Conservation (phyloP, 148 eudicot species). For the Suaeda aralocaspica region DNA sequence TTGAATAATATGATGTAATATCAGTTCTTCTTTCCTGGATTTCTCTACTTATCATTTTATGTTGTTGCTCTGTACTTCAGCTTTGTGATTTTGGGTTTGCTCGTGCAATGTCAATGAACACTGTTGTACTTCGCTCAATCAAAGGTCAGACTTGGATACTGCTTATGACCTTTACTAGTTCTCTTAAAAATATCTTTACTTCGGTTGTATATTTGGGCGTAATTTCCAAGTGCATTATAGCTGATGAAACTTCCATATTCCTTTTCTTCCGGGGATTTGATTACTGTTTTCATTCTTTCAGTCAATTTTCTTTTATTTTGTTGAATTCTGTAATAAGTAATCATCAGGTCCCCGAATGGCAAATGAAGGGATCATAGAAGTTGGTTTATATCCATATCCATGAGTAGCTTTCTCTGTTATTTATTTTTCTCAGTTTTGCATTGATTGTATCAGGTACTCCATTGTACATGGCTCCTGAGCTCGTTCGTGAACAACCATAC, state of each 20-base stretch:
- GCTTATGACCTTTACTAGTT: not conserved
- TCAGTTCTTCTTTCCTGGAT: not conserved
- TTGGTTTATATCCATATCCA: not conserved
- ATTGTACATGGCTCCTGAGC: conserved; percentile 98
- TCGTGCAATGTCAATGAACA: conserved; percentile 97
- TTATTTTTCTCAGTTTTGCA: not conserved
- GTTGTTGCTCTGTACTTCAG: conserved; percentile 33
- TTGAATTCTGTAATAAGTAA: not conserved
- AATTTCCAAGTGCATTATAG: not conserved
- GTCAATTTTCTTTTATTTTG: not conserved
- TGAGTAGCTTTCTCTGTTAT: not conserved
- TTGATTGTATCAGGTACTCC: conserved; percentile 67
- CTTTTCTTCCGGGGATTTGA: not conserved
- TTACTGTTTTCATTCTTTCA: not conserved
- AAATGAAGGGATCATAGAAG: not conserved
- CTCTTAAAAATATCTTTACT: not conserved
- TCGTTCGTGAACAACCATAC: conserved; percentile 97
- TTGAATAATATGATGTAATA: not conserved
- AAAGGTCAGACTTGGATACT: conserved; percentile 56
- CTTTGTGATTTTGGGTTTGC: conserved; percentile 99
- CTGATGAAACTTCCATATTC: not conserved
- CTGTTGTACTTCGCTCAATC: conserved; percentile 91
- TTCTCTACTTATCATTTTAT: conserved; percentile 2
- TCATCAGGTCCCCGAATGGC: not conserved
- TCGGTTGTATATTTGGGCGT: not conserved